These are phyloP conservation scores for Prunus salicina DNA, from an alignment of 306 rosid genomes.

Conservation along the genomic window DNA sequence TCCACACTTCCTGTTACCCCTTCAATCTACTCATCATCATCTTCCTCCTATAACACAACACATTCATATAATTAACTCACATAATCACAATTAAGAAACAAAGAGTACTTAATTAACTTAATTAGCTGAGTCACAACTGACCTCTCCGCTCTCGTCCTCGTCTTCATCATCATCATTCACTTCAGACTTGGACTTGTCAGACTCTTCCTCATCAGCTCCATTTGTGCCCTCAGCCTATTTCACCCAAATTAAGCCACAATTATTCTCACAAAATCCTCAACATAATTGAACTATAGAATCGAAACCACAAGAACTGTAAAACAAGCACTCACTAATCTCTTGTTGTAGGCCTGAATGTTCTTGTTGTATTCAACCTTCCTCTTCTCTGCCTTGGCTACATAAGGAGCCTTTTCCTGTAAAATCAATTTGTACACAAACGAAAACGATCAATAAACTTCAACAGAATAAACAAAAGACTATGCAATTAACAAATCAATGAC, in stretches of 20 bases:
- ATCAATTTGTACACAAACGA: not conserved
- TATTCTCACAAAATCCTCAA: not conserved
- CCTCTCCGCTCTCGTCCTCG: slow-evolving; percentile 58
- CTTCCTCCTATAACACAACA: slow-evolving; percentile 44
- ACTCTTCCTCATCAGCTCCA: slow-evolving; percentile 68
- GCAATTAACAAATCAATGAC: fast-evolving
- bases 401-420: slow-evolving; percentile 78
- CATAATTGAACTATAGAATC: not conserved
- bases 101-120: not conserved
- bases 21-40: slow-evolving; percentile 31
- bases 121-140: not conserved
- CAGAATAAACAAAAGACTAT: not conserved
- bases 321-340: slow-evolving; percentile 34
- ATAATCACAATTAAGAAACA: not conserved
- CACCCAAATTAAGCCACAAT: not conserved
- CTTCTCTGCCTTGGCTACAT: slow-evolving; percentile 63
- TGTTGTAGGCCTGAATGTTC: slow-evolving; percentile 54
- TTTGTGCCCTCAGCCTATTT: slow-evolving; percentile 55
- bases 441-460: not conserved
- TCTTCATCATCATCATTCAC: slow-evolving; percentile 83
- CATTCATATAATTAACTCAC: not conserved
- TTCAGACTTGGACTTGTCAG: slow-evolving; percentile 88
- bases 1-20: not conserved
- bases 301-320: too few species aligned
- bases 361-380: slow-evolving; percentile 63